These are phyloP conservation scores for Aquilaria yunnanensis DNA, from an alignment of 345 rosid species.

Conservation along the genomic window DNA sequence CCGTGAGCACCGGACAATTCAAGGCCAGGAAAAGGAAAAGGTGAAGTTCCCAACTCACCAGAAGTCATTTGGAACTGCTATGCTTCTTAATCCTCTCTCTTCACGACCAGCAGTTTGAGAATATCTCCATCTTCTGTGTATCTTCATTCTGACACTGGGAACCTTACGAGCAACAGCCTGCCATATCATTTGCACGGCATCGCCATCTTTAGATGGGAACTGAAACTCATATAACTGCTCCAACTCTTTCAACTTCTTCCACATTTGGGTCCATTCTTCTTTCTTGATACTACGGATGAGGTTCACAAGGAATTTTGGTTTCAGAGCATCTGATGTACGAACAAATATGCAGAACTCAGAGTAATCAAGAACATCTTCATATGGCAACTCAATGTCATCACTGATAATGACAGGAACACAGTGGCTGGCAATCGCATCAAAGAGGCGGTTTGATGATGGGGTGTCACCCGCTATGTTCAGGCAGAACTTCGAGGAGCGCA, in stretches of 20 bases:
- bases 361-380: constrained; percentile 85
- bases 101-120: constrained; percentile 15
- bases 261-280: constrained; percentile 78
- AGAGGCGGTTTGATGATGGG: constrained; percentile 94
- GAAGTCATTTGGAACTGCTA: constrained; percentile 35
- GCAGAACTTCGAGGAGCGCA: constrained; percentile 86
- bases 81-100: constrained; percentile 20
- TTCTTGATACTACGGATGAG: constrained; percentile 53
- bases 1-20: constrained; percentile 6
- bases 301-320: constrained; percentile 55
- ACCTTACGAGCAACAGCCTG: constrained; percentile 76
- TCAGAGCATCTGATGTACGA: constrained; percentile 72
- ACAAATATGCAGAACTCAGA: constrained; percentile 82
- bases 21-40: background rate
- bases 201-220: constrained; percentile 55
- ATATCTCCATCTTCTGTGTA: constrained; percentile 57
- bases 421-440: constrained; percentile 92
- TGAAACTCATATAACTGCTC: constrained; percentile 51
- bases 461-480: constrained; percentile 98
- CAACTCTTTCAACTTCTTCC: constrained; percentile 54
- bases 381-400: constrained; percentile 91
- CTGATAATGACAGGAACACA: constrained; percentile 92
- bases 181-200: constrained; percentile 95
- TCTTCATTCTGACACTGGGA: constrained; percentile 50
- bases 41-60: constrained; percentile 32